Evolutionary conservation across 1,284 basidiomycete species (phyloP).

Genomic region (Pyrrhoderma lamaoense): DNA sequence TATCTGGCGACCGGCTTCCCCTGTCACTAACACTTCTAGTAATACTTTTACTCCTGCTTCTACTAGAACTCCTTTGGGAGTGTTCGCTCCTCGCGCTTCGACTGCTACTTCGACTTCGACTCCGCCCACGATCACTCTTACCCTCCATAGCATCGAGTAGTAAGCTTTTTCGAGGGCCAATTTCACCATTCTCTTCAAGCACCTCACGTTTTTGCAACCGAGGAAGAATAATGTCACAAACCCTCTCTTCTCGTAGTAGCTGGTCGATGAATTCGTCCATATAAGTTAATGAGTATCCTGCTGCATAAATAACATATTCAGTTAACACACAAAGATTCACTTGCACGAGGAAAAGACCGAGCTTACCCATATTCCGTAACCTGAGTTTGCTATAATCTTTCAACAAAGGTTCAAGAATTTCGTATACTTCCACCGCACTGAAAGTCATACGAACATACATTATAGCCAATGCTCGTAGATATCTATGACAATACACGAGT

Average conservation of each 20-base stretch:
- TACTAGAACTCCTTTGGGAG: constrained; percentile 21
- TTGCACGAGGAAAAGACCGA: neutral
- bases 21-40: constrained; percentile 20
- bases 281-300: constrained; percentile 74
- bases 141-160: constrained; percentile 80
- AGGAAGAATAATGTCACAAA: constrained; percentile 95
- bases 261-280: constrained; percentile 93
- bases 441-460: constrained; percentile 97
- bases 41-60: constrained; percentile 16
- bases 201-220: constrained; percentile 81
- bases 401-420: constrained; percentile 87
- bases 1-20: constrained; percentile 22
- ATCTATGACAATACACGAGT: constrained; percentile 43
- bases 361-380: constrained; percentile 69
- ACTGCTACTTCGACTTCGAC: constrained; percentile 23
- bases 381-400: constrained; percentile 93
- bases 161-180: constrained; percentile 75
- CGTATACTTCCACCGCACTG: constrained; percentile 82
- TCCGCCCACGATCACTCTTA: constrained; percentile 33
- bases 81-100: constrained; percentile 26
- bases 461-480: constrained; percentile 87
- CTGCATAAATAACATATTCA: constrained; percentile 32
- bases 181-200: constrained; percentile 87
- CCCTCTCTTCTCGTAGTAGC: constrained; percentile 82
- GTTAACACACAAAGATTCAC: constrained; percentile 4